Percentiles rank a stretch among this genome's conserved stretches.
Evolutionary conservation across 257 asterid genomes (phyloP).

Genomic region (Primulina huaijiensis): DNA sequence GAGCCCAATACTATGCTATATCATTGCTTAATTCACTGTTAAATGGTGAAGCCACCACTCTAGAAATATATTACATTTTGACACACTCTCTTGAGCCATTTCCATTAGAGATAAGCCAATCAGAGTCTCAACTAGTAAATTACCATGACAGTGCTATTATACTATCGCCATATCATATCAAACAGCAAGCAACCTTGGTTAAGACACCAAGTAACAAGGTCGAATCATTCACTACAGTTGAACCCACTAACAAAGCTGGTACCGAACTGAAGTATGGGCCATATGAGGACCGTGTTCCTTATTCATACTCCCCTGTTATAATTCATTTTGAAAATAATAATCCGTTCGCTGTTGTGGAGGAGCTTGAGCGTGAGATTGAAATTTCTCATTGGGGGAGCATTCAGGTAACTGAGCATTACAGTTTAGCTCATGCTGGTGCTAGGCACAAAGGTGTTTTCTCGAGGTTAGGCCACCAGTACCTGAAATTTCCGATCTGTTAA

Average conservation of each 20-base stretch:
- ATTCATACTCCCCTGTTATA: constrained; percentile 62
- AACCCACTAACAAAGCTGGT: constrained; percentile 65
- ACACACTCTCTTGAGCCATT: constrained; percentile 93
- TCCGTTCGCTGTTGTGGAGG: constrained; percentile 96
- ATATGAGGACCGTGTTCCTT: constrained; percentile 56
- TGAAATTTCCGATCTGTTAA: not conserved
- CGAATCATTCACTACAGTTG: constrained; percentile 86
- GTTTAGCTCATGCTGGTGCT: constrained; percentile 90
- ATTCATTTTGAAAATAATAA: constrained; percentile 87
- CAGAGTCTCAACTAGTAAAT: constrained; percentile 90
- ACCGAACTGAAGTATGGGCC: constrained; percentile 87
- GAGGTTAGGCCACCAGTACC: constrained; percentile 51
- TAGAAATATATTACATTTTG: constrained; percentile 67
- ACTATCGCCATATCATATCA: constrained; percentile 75
- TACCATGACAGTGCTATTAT: constrained; percentile 87
- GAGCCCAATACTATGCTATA: constrained; percentile 59
- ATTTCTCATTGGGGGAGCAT: constrained; percentile 97
- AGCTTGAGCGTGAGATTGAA: constrained; percentile 97
- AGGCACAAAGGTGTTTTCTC: constrained; percentile 89
- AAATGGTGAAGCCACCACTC: constrained; percentile 60
- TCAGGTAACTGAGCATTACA: constrained; percentile 83
- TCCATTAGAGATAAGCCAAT: constrained; percentile 83
- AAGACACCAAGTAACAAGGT: constrained; percentile 70
- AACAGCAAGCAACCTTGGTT: constrained; percentile 73
- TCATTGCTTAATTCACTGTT: constrained; percentile 52